Conservation (phyloP, 768 basidiomycete species). For the Naganishia vaughanmartiniae region DNA sequence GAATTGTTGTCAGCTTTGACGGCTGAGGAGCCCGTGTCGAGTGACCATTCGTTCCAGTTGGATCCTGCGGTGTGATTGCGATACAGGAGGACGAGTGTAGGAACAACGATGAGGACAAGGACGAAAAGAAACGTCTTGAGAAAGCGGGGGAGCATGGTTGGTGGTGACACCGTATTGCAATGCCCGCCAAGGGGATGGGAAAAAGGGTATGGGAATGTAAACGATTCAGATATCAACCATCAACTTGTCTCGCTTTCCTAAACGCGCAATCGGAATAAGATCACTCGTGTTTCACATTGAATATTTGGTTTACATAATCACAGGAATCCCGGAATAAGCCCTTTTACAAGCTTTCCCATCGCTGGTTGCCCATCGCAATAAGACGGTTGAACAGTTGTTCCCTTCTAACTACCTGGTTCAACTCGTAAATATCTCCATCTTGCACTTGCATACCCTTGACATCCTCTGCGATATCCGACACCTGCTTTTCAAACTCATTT, state of each 20-base stretch:
- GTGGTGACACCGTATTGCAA: background rate
- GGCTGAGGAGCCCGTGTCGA: background rate
- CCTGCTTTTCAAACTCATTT: constrained; percentile 33
- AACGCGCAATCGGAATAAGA: background rate
- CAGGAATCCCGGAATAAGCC: background rate
- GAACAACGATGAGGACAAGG: constrained; percentile 36
- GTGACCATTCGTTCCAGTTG: constrained; percentile 18
- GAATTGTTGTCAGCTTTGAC: background rate
- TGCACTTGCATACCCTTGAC: constrained; percentile 34
- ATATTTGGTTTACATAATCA: background rate
- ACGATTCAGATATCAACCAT: too few relatives aligned
- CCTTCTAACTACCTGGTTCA: constrained; percentile 51
- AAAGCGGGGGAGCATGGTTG: constrained; percentile 35
- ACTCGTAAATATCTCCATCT: constrained; percentile 47
- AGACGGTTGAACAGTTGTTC: constrained; percentile 54
- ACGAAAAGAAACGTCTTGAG: constrained; percentile 38
- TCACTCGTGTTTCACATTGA: too few relatives aligned
- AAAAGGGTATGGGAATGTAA: too few relatives aligned
- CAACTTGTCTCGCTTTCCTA: too few relatives aligned
- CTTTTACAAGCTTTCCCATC: constrained; percentile 52
- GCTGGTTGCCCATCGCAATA: constrained; percentile 50
- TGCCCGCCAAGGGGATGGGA: too few relatives aligned
- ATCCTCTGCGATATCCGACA: constrained; percentile 33
- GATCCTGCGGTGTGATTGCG: constrained; percentile 13
- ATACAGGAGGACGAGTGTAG: constrained; percentile 45